These are phyloP conservation scores for Colletotrichum sp. DNA, from an alignment of 2,329 filamentous ascomycete species.

Conservation along the genomic window DNA sequence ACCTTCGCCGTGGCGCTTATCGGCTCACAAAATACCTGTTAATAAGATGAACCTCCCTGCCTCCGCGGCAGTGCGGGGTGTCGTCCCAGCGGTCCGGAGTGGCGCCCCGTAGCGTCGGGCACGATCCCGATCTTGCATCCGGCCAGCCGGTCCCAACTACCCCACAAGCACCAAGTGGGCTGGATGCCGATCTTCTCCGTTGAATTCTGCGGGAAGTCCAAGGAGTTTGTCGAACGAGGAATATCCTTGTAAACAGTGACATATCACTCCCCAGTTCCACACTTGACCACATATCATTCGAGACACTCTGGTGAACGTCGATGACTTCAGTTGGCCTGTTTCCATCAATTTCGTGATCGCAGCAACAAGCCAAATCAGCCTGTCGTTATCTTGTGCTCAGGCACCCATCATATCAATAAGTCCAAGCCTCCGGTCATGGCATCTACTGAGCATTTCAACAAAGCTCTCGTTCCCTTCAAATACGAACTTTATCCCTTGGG, in stretches of 20 bases:
- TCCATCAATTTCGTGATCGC: not conserved
- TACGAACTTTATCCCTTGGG: conserved; percentile 50
- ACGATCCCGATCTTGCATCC: not conserved
- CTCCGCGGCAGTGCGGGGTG: not conserved
- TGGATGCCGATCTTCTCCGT: not conserved
- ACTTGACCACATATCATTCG: not conserved
- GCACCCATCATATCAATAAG: not conserved
- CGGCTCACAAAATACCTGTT: not conserved
- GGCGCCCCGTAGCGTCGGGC: not conserved
- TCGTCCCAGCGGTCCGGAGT: not conserved
- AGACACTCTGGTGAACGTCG: not conserved
- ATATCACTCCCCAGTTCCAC: not conserved
- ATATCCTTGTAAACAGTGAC: not conserved
- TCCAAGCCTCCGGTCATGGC: not conserved
- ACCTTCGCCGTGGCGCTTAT: not conserved
- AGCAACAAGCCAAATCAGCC: not conserved
- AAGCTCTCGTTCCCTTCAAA: conserved; percentile 31
- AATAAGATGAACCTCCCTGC: not conserved
- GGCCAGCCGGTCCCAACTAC: not conserved
- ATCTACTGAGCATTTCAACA: not conserved
- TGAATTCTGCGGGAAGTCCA: not conserved
- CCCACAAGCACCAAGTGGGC: not conserved
- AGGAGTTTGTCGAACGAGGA: not conserved
- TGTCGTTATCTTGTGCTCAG: not conserved
- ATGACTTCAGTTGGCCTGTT: not conserved